Evolutionary conservation across 192 early-diverging fungal genomes (phyloP).

Genomic region (Coemansia sp.): DNA sequence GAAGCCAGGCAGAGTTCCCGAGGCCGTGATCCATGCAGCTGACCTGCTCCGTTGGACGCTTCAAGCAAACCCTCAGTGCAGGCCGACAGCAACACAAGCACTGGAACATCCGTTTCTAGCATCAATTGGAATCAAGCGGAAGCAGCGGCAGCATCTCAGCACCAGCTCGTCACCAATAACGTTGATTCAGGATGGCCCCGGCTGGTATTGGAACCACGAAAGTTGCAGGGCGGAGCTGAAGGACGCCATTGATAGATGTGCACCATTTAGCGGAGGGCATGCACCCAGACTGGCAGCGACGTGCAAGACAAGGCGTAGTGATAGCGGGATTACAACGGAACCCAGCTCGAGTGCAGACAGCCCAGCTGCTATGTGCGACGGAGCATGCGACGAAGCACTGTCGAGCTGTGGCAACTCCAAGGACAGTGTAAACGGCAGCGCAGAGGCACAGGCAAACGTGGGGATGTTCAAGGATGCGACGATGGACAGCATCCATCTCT

Average conservation of each 20-base stretch:
- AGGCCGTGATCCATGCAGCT: slow-evolving; percentile 59
- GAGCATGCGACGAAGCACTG: not conserved
- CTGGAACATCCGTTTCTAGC: slow-evolving; percentile 61
- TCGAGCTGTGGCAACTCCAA: too few relatives aligned
- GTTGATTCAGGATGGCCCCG: not conserved
- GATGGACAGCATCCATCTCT: slow-evolving; percentile 19
- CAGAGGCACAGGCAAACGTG: not conserved
- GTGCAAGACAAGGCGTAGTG: not conserved
- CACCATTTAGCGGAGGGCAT: too few relatives aligned
- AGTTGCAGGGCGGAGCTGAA: not conserved
- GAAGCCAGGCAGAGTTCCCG: slow-evolving; percentile 43
- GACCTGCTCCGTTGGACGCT: slow-evolving; percentile 63
- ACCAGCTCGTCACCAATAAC: not conserved
- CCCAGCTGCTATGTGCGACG: not conserved
- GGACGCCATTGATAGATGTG: too few relatives aligned
- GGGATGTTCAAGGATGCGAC: slow-evolving; percentile 35
- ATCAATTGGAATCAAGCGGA: slow-evolving; percentile 15
- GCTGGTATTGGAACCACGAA: not conserved
- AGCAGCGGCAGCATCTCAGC: slow-evolving; percentile 7
- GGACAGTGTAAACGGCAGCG: too few relatives aligned
- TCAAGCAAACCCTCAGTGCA: slow-evolving; percentile 55
- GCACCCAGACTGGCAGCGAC: not conserved
- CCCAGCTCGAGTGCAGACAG: slow-evolving; percentile 8
- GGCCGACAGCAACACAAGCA: slow-evolving; percentile 59
- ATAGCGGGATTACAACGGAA: slow-evolving; percentile 19